phyloP scores from a whole-genome alignment of 2,329 filamentous ascomycete genomes.

The Paecilomyces sp. region DNA sequence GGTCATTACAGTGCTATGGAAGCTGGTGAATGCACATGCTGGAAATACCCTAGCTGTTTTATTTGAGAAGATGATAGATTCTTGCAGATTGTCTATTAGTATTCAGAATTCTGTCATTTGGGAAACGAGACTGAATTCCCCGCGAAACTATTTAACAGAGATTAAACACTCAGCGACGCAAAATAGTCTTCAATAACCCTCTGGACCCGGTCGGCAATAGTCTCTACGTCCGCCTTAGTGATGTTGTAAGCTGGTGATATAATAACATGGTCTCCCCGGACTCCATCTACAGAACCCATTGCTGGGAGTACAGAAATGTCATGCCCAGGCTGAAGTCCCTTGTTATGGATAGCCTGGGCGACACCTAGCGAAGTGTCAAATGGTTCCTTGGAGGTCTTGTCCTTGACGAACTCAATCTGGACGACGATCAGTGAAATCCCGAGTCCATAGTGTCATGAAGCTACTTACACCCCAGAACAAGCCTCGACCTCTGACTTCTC shows the following conservation, averaged over 20 bases:
- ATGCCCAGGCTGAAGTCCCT: conserved; percentile 32
- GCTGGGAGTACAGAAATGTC: conserved; percentile 48
- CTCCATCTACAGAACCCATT: conserved; percentile 44
- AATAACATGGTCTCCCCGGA: conserved; percentile 47
- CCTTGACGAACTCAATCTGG: conserved; percentile 49
- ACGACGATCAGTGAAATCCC: conserved; percentile 1
- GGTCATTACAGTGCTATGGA: no score
- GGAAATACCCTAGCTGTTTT: no score
- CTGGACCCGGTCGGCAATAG: conserved; percentile 40
- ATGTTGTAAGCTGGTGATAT: conserved; percentile 49
- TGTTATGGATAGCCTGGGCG: conserved; percentile 39
- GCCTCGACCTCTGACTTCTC: conserved; percentile 48
- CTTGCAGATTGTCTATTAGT: no score
- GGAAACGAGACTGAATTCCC: neutral
- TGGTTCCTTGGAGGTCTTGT: conserved; percentile 44
- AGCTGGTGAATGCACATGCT: no score
- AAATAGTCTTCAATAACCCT: conserved; percentile 32
- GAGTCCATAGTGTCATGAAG: neutral
- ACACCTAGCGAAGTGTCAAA: conserved; percentile 39
- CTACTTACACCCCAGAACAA: conserved; percentile 48
- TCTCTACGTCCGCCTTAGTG: conserved; percentile 39
- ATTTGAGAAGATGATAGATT: no score
- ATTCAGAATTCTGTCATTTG: neutral
- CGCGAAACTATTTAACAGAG: no score
- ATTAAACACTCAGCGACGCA: neutral